Conservation (phyloP, 495 filamentous ascomycete species). For the Annulohypoxylon moriforme region DNA sequence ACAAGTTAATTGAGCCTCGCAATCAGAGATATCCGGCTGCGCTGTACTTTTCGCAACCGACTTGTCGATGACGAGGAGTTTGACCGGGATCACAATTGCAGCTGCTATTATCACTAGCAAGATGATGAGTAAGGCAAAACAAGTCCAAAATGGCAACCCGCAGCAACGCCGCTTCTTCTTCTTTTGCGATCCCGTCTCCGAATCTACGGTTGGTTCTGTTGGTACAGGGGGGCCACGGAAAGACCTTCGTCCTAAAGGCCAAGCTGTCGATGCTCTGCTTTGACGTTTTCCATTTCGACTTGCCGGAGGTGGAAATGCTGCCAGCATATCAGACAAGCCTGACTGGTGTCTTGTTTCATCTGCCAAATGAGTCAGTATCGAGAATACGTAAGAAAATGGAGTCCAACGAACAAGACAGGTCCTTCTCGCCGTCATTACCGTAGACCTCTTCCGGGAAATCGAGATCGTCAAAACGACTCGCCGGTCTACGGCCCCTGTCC, state of each 20-base stretch:
- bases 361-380: slow-evolving; percentile 51
- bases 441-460: slow-evolving; percentile 55
- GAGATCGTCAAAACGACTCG: slow-evolving; percentile 71
- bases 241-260: slow-evolving; percentile 55
- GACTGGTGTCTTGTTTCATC: slow-evolving; percentile 63
- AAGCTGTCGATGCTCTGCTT: slow-evolving; percentile 51
- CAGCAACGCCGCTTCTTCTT: slow-evolving; percentile 65
- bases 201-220: slow-evolving; percentile 24
- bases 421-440: slow-evolving; percentile 52
- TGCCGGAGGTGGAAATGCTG: slow-evolving; percentile 87
- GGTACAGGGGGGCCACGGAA: slow-evolving; percentile 37
- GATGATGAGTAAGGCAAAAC: slow-evolving; percentile 74
- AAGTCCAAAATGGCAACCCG: slow-evolving; percentile 84
- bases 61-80: slow-evolving; percentile 78
- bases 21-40: slow-evolving; percentile 56
- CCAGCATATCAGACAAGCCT: slow-evolving; percentile 86
- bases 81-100: slow-evolving; percentile 86
- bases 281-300: slow-evolving; percentile 62
- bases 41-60: slow-evolving; percentile 45
- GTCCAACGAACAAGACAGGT: slow-evolving; percentile 50
- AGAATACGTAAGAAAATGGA: neutral
- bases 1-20: slow-evolving; percentile 69
- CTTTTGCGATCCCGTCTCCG: slow-evolving; percentile 33
- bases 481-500: slow-evolving; percentile 83
- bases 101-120: slow-evolving; percentile 82